Percentiles rank a stretch among this genome's conserved stretches.
phyloP scores from a whole-genome alignment of 148 eudicot species.

The Fagopyrum tataricum region DNA sequence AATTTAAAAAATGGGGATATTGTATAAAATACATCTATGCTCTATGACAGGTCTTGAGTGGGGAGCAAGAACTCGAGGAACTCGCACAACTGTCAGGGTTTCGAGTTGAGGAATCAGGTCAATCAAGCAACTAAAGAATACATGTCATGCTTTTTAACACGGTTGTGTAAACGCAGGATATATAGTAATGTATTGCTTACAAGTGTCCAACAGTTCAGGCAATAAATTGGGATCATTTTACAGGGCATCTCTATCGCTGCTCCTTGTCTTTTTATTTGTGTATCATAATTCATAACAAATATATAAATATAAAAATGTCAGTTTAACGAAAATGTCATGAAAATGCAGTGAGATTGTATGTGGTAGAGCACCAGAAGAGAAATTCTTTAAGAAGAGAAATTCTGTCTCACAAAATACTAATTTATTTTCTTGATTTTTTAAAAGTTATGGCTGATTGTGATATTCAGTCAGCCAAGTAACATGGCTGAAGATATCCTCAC shows the following conservation, averaged over 20 bases:
- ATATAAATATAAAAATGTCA: too few relatives aligned
- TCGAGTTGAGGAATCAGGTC: conserved; percentile 25
- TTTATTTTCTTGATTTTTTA: too few relatives aligned
- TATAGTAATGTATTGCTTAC: not conserved
- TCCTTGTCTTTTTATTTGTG: too few relatives aligned
- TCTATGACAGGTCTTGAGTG: conserved; percentile 54
- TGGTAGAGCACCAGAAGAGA: too few relatives aligned
- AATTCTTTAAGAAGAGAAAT: too few relatives aligned
- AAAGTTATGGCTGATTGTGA: too few relatives aligned
- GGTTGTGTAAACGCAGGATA: not conserved
- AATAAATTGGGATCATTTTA: not conserved
- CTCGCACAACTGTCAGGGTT: conserved; percentile 61
- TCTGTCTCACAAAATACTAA: too few relatives aligned
- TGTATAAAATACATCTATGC: not conserved
- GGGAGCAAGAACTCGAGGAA: conserved; percentile 53
- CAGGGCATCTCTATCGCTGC: not conserved
- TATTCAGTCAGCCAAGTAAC: too few relatives aligned
- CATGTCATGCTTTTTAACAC: not conserved
- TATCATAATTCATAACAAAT: too few relatives aligned
- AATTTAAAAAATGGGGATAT: not conserved
- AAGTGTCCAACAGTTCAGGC: not conserved
- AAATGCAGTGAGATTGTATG: too few relatives aligned
- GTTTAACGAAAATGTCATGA: too few relatives aligned
- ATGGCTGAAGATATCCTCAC: too few relatives aligned
- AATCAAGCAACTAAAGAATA: conserved; percentile 3